Conservation (phyloP, 306 rosid genomes). For the Rosa persica region DNA sequence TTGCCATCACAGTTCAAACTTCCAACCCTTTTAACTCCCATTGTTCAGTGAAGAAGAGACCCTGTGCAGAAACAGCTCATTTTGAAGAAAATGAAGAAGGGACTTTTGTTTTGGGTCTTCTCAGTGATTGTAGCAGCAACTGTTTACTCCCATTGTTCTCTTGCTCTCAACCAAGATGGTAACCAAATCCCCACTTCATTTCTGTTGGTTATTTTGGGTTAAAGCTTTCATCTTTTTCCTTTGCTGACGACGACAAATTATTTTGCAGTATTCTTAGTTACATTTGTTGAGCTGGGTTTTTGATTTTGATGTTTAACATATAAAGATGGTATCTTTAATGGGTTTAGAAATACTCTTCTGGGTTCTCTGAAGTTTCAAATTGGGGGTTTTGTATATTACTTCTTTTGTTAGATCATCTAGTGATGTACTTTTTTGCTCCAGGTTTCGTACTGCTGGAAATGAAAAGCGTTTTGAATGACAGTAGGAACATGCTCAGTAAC, state of each 20-base stretch:
- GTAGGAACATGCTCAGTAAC: constrained; percentile 56
- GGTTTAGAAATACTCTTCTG: background rate
- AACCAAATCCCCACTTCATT: constrained; percentile 11
- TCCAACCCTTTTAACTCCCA: background rate
- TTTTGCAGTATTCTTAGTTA: background rate
- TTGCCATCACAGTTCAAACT: constrained; percentile 18
- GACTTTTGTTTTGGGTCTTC: constrained; percentile 33
- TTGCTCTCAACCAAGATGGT: constrained; percentile 86
- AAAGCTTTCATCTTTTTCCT: background rate
- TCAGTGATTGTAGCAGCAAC: constrained; percentile 32
- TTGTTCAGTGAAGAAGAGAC: background rate
- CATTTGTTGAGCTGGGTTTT: background rate
- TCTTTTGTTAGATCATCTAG: background rate
- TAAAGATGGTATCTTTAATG: background rate
- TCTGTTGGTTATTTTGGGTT: constrained; percentile 5
- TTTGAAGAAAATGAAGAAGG: constrained; percentile 42
- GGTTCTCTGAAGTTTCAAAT: background rate
- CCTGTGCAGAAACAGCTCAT: constrained; percentile 16
- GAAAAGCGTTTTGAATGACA: constrained; percentile 70
- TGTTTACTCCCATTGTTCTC: constrained; percentile 37
- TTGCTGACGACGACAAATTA: background rate
- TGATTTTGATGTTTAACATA: background rate
- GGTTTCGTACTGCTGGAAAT: constrained; percentile 84
- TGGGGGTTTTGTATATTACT: background rate
- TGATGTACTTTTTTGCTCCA: constrained; percentile 20